Evolutionary conservation across 202 grass and related monocot species (phyloP), one percentile per base, ranked within the genome.

Genomic region (Digitaria exilis): DNA sequence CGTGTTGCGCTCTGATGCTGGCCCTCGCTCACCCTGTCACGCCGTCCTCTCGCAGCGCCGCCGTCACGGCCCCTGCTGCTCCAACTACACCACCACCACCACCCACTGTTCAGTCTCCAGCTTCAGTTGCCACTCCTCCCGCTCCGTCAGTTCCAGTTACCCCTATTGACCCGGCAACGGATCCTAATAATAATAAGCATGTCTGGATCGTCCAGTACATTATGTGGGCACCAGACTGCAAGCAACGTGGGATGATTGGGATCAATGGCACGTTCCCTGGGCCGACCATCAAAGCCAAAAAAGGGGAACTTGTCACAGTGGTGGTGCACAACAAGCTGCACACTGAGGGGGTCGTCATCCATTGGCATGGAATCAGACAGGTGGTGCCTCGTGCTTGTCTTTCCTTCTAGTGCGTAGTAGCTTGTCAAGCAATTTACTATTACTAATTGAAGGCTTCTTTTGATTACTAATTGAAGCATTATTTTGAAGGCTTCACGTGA

Each of bases 341-440:
- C 34, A 95, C 93, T 6, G 90, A 95, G 77, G 93, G 93, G 21
- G 87, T 95, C 6, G 93, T 95, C 51, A 92, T 95, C 79, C 93
- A 95, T 55, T 95, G 93, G 93, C 93, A 95, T 19, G 93, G 93
- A 17, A 88, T 95, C 76, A 79, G 80, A 79, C 93, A 95, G 93
- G 92, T 92, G 46, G 2, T 1, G 43, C n/a, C 39, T 64, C 63
- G 13, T 69, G 41, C 15, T 49, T 49, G 44, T 46, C 0, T 15
- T 4, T 10, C 13, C 8, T 44, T 44, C 11, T 8, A 12, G 11
- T 44, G 43, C 13, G 43, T 3, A 44, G 43, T 3, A 44, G 11
- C 43, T 44, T 44, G 10, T 44, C 11, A 13, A 2, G 46, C 4
- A 15, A 49, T n/a, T n/a, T n/a, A n/a, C n/a, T n/a, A n/a, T n/a